phyloP scores from a whole-genome alignment of 208 protist genomes.

The Trypanosomatidae sp. region DNA sequence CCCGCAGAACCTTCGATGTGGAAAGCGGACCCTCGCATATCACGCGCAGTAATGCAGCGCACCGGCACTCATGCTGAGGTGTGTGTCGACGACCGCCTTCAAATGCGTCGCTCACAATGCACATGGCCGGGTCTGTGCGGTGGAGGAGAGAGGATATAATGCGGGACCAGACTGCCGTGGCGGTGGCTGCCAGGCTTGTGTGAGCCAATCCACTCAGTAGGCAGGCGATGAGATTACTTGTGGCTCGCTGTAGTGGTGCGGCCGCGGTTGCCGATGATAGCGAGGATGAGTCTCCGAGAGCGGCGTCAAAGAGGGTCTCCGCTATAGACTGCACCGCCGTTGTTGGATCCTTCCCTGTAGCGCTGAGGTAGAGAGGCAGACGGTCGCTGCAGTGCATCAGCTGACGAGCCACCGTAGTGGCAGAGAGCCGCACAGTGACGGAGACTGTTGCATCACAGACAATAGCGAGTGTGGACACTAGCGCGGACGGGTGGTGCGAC shows the following conservation, averaged over 20 bases:
- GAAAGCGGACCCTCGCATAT: constrained; percentile 13
- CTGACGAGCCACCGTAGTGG: constrained; percentile 21
- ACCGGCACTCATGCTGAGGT: background rate
- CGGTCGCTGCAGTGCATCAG: constrained; percentile 8
- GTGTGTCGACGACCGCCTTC: background rate
- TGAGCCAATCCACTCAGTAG: constrained; percentile 7
- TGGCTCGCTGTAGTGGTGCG: constrained; percentile 15
- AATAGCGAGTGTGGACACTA: constrained; percentile 23
- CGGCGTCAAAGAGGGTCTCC: constrained; percentile 1
- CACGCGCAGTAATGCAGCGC: constrained; percentile 19
- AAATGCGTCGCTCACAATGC: background rate
- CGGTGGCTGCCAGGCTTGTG: constrained; percentile 2
- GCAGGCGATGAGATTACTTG: constrained; percentile 11
- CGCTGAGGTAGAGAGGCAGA: constrained; percentile 14
- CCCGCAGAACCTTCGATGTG: constrained; percentile 7
- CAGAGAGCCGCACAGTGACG: constrained; percentile 17
- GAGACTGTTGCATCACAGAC: constrained; percentile 14
- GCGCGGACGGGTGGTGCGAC: constrained; percentile 18
- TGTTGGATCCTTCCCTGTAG: background rate
- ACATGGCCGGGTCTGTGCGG: background rate
- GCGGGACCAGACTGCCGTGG: constrained; percentile 6
- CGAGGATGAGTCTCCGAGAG: background rate
- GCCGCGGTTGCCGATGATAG: background rate
- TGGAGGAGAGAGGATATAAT: constrained; percentile 15
- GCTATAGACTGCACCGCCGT: constrained; percentile 4